phyloP scores from a whole-genome alignment of 306 rosid species.

The Acacia confusa region DNA sequence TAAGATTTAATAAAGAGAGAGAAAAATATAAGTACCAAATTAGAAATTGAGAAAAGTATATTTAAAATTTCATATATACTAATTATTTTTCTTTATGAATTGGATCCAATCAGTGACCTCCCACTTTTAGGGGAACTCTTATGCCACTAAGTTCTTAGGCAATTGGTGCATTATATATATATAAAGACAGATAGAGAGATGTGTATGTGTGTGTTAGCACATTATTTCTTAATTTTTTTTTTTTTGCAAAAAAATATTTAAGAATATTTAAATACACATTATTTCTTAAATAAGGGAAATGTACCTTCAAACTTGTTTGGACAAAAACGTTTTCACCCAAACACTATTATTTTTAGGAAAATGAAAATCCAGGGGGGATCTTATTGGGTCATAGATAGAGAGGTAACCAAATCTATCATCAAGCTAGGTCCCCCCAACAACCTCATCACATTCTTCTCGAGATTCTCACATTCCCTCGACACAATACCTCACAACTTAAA shows the following conservation, averaged over 20 bases:
- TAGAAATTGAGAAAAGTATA: too few species aligned
- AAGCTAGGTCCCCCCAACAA: conserved; percentile 42
- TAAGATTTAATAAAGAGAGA: too few species aligned
- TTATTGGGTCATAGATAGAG: conserved; percentile 25
- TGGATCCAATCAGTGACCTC: too few species aligned
- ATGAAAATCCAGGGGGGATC: conserved; percentile 39
- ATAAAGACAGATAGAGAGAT: too few species aligned
- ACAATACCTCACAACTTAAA: conserved; percentile 23
- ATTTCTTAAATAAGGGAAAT: not conserved
- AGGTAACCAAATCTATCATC: conserved; percentile 53
- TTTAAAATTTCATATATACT: not conserved
- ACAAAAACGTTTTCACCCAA: not conserved
- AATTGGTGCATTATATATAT: too few species aligned
- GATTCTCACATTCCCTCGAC: conserved; percentile 78
- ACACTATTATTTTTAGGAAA: not conserved
- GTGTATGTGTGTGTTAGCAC: too few species aligned
- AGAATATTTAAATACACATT: too few species aligned
- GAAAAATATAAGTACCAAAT: too few species aligned
- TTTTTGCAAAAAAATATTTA: too few species aligned
- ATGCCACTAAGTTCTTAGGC: too few species aligned
- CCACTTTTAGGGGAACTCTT: too few species aligned
- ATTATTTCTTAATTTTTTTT: too few species aligned
- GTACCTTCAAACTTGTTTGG: not conserved
- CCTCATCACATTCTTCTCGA: conserved; percentile 53
- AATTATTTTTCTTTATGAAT: not conserved